A percentile compares a stretch with the other conserved stretches of the same genome.
Conservation (phyloP, 345 rosid species). For the Syzygium aromaticum region DNA sequence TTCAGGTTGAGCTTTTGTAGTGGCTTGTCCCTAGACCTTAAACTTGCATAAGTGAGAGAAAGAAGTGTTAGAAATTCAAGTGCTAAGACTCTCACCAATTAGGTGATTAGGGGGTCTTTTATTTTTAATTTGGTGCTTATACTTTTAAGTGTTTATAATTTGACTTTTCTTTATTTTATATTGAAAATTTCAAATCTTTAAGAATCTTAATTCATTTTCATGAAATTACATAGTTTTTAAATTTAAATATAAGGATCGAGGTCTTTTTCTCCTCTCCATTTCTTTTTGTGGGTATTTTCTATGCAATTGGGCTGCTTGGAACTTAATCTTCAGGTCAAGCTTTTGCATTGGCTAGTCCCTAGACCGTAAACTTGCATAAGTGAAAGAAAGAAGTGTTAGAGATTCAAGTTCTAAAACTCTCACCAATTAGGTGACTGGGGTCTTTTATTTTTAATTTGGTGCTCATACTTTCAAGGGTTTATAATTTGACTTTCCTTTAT, state of each 20-base stretch:
- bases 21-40: not conserved
- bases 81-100: not conserved
- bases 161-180: not conserved
- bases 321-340: not conserved
- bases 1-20: not conserved
- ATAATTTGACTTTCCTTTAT: not conserved
- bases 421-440: not conserved
- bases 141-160: not conserved
- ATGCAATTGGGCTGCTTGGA: not conserved
- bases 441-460: not conserved
- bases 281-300: not conserved
- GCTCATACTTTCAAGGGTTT: not conserved
- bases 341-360: not conserved
- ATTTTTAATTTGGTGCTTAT: not conserved
- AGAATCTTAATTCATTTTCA: not conserved
- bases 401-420: not conserved
- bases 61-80: not conserved
- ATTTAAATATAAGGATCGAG: not conserved
- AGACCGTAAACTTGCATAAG: not conserved
- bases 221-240: not conserved
- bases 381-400: not conserved
- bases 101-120: not conserved
- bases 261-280: not conserved
- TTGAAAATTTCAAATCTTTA: not conserved
- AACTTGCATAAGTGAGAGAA: not conserved